Evolutionary conservation across 345 rosid genomes (phyloP).

Genomic region (Acer campestre): DNA sequence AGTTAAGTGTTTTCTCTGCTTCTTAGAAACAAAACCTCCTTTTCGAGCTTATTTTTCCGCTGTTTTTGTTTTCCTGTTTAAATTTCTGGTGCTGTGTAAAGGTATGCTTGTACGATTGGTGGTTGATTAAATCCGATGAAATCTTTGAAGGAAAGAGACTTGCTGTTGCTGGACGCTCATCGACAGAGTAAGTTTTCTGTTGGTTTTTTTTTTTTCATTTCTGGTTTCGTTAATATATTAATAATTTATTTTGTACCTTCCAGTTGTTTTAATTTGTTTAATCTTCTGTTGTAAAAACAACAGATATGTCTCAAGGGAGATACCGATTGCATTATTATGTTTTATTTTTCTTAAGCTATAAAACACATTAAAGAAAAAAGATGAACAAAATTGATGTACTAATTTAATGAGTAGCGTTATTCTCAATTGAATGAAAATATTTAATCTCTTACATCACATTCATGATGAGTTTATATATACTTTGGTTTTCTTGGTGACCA

Average conservation of each 20-base stretch:
- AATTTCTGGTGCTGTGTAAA: constrained; percentile 17
- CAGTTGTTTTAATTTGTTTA: not conserved
- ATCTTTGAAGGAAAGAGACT: constrained; percentile 57
- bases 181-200: constrained; percentile 40
- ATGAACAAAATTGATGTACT: not conserved
- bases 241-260: not conserved
- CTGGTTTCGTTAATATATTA: not conserved
- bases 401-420: not conserved
- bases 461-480: not conserved
- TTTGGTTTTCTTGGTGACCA: not conserved
- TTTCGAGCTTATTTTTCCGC: not conserved
- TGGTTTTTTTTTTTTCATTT: not conserved
- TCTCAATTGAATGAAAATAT: not conserved
- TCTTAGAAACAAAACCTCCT: not conserved
- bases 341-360: too few species aligned
- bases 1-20: constrained; percentile 14
- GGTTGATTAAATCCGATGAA: constrained; percentile 56
- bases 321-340: too few species aligned
- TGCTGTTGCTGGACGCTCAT: constrained; percentile 68
- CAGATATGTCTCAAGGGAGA: too few species aligned
- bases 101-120: constrained; percentile 77
- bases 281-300: not conserved
- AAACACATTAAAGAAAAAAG: not conserved
- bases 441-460: not conserved
- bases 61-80: not conserved